These are phyloP conservation scores for Rhododendron griersonianum DNA, from an alignment of 148 eudicot genomes.

Conservation along the genomic window DNA sequence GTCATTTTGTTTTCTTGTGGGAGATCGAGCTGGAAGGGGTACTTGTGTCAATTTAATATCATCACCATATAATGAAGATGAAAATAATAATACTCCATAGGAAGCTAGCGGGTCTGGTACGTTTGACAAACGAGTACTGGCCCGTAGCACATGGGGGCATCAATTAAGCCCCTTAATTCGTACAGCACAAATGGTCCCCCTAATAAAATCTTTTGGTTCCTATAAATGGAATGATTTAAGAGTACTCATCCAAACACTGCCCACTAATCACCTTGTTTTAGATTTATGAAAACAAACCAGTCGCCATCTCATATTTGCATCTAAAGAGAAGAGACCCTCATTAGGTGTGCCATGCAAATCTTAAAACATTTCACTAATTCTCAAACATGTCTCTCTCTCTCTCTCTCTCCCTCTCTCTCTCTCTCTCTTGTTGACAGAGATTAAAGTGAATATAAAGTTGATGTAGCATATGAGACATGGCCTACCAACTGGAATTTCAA, in stretches of 20 bases:
- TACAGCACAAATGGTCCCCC: neutral
- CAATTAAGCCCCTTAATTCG: neutral
- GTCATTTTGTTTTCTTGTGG: neutral
- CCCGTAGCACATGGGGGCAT: neutral
- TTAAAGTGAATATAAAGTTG: neutral
- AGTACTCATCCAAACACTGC: neutral
- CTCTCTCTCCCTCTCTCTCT: neutral
- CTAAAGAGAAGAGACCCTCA: neutral
- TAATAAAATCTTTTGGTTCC: neutral
- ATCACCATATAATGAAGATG: neutral
- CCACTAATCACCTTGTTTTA: neutral
- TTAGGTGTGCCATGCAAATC: neutral
- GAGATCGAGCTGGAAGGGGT: neutral
- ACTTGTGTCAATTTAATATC: neutral
- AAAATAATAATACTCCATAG: neutral
- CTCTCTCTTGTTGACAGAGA: neutral
- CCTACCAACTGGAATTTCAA: neutral
- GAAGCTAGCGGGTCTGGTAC: neutral
- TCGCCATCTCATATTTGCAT: neutral
- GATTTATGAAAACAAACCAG: neutral
- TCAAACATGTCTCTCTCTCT: neutral
- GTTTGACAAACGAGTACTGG: neutral
- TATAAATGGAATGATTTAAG: neutral
- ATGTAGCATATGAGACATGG: neutral
- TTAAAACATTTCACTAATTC: neutral